Base-by-base conservation (phyloP, 192 early-diverging fungal genomes). In the Geranomyces michiganensis region DNA sequence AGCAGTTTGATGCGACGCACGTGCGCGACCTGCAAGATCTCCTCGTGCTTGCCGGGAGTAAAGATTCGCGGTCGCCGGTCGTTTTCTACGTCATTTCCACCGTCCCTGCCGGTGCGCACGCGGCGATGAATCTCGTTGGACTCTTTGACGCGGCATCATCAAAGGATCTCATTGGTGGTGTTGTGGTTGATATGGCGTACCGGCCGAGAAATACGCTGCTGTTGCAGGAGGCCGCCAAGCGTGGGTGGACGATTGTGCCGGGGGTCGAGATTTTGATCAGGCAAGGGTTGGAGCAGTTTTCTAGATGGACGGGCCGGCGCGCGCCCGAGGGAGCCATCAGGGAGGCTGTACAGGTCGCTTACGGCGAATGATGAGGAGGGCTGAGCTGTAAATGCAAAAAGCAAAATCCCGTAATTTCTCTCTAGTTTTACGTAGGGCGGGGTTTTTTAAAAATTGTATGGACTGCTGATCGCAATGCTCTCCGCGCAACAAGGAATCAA, bases 131-230 rank as follows among this genome's bases (percentile, higher is more conserved):
- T 53, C 68, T 92, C 33, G 79, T 67, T 30, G 59, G 84, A 67
- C 21, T 78, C 13, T 67, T 78, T 44, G 55, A 22, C 74, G 65
- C 19, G 79, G 68, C 27, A 17, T 68, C 17, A 27, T 26, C 10
- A 10, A 41, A 41, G 10, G 36, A 41, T 10, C 10, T 41, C 10
- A 10, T 41, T 41, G 15, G 45, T 65, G 94, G 95, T 5, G 87
- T 97, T 10, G 88, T 93, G 1, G 84, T 96, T 26, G 97, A 99
- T 60, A 90, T 98, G 92, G 95, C 96, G 21, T 98, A 98, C 78
- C 90, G 92, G 55, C 94, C 97, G 46, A 77, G 90, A 10, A 81
- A 89, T 58, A 99, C 97, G 0, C 83, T 86, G n/a, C 80, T 97
- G 55, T 63, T 99, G 27, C 67, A 79, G 68, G 82, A 88, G 67